Conservation (phyloP, 228 moss, liverwort and hornwort genomes). For the Sphagnum magellanicum region DNA sequence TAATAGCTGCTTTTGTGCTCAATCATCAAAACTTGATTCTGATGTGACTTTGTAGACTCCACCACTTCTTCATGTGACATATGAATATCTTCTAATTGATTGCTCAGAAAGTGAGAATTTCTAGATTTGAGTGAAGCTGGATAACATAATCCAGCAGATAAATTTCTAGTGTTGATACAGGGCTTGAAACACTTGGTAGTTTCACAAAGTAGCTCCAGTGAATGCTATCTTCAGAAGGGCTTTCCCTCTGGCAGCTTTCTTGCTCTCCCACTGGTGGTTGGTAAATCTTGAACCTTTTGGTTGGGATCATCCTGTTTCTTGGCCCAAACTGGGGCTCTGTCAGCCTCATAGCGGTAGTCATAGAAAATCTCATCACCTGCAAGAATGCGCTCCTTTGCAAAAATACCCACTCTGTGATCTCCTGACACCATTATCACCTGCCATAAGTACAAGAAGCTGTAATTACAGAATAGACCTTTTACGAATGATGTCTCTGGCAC, state of each 20-base stretch:
- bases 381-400: slow-evolving; percentile 4
- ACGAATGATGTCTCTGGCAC: not conserved
- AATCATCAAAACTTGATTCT: no score
- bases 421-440: slow-evolving; percentile 7
- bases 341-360: slow-evolving; percentile 6
- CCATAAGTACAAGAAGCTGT: not conserved
- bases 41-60: no score
- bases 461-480: not conserved
- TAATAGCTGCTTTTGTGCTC: no score
- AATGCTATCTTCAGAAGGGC: no score
- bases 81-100: no score
- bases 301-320: slow-evolving; percentile 1
- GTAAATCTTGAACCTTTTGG: not conserved
- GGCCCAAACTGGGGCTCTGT: slow-evolving; percentile 4
- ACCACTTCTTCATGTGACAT: no score
- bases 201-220: no score
- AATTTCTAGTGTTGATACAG: no score
- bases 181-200: no score
- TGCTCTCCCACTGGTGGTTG: not conserved
- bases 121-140: no score
- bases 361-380: slow-evolving; percentile 9
- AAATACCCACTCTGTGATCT: slow-evolving; percentile 11
- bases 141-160: no score
- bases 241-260: not conserved
- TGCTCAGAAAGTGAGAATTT: no score